Percentiles rank a stretch among this genome's conserved stretches.
These are phyloP conservation scores for Fusarium pilosicola DNA, from an alignment of 2,329 filamentous ascomycete species.

Conservation along the genomic window DNA sequence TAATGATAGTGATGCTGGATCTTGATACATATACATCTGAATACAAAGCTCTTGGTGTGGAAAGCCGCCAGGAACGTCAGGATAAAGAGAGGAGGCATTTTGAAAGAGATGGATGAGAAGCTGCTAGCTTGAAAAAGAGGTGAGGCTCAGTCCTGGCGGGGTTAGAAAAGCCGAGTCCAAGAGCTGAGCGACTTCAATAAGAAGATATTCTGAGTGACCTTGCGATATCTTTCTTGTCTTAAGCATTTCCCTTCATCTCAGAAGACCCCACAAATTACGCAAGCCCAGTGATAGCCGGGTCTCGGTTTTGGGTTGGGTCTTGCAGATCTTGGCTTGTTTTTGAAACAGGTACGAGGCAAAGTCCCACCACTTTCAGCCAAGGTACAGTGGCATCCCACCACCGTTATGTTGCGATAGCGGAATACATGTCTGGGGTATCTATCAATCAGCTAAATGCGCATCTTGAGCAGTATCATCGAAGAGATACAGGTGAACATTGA, in stretches of 20 bases:
- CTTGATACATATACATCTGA: conserved; percentile 9
- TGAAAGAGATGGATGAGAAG: conserved; percentile 21
- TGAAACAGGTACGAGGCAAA: conserved; percentile 31
- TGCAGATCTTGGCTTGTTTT: conserved; percentile 19
- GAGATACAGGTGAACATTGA: conserved; percentile 14
- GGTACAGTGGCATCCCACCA: background rate
- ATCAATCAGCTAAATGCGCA: background rate
- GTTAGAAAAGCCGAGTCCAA: background rate
- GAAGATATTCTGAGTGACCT: background rate
- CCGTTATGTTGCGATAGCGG: conserved; percentile 44
- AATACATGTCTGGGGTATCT: conserved; percentile 31
- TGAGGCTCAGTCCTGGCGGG: background rate
- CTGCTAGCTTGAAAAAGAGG: background rate
- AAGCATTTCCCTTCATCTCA: background rate
- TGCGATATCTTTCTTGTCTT: conserved; percentile 1
- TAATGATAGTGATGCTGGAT: conserved; percentile 26
- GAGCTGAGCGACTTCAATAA: background rate
- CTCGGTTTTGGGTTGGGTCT: conserved; percentile 21
- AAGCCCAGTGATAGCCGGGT: conserved; percentile 31
- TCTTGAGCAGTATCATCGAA: background rate
- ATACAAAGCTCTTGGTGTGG: conserved; percentile 8
- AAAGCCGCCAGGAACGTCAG: background rate
- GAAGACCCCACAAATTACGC: conserved; percentile 24
- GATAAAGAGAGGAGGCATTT: background rate
- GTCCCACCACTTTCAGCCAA: conserved; percentile 10